phyloP scores from a whole-genome alignment of 2,329 filamentous ascomycete species.

The Fusarium veterinarium region DNA sequence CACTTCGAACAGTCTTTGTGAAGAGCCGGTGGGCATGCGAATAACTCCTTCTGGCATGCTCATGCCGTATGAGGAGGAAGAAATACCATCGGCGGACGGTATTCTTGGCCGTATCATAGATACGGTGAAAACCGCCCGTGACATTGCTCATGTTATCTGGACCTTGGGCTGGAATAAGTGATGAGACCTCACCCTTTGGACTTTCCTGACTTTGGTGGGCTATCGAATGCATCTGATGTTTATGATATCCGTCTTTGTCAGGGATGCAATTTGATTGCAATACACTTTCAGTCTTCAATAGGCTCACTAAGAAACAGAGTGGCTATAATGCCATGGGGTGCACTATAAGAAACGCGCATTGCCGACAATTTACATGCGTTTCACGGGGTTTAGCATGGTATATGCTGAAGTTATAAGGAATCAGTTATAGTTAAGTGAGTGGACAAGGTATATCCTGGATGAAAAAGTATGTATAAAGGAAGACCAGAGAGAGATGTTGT shows the following conservation, averaged over 20 bases:
- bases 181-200: conserved; percentile 25
- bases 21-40: conserved; percentile 71
- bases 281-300: background rate
- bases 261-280: background rate
- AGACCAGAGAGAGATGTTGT: background rate
- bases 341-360: background rate
- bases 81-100: conserved; percentile 68
- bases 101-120: conserved; percentile 84
- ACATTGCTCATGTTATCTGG: conserved; percentile 78
- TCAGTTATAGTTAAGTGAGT: background rate
- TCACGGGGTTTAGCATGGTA: background rate
- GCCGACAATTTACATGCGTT: background rate
- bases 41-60: conserved; percentile 89
- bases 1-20: conserved; percentile 59
- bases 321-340: background rate
- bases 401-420: background rate
- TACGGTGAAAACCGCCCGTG: conserved; percentile 78
- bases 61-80: conserved; percentile 84
- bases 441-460: background rate
- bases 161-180: conserved; percentile 73
- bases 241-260: background rate
- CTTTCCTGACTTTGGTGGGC: background rate
- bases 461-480: background rate
- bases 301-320: background rate
- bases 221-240: background rate